Percentiles rank a stretch among this genome's conserved stretches.
Evolutionary conservation across 768 basidiomycete species (phyloP).

Genomic region (Pseudohyphozyma bogoriensis): DNA sequence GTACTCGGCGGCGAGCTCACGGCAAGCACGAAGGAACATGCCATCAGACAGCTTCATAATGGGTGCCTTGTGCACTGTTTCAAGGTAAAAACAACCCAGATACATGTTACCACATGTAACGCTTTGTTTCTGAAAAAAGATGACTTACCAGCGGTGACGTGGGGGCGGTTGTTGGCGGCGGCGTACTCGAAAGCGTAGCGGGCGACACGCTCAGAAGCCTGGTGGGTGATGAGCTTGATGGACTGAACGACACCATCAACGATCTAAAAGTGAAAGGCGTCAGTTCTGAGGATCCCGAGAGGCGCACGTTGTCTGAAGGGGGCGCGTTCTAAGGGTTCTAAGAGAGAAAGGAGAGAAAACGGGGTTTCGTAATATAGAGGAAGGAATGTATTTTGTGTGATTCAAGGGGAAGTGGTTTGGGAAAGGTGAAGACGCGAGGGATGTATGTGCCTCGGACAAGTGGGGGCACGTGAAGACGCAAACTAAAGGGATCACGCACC

Average conservation of each 20-base stretch:
- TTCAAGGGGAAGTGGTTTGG: not conserved
- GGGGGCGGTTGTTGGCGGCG: slow-evolving; percentile 76
- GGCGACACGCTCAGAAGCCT: slow-evolving; percentile 90
- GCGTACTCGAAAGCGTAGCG: slow-evolving; percentile 99
- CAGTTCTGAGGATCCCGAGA: not conserved
- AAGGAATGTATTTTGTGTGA: not conserved
- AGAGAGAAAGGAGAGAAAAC: not conserved
- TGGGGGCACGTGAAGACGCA: not conserved
- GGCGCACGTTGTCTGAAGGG: not conserved
- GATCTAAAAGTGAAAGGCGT: not conserved
- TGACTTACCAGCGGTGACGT: not conserved
- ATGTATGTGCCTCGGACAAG: no score
- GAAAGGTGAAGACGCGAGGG: not conserved
- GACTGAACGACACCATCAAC: slow-evolving; percentile 85
- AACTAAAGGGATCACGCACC: slow-evolving; percentile 27
- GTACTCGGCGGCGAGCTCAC: slow-evolving; percentile 92
- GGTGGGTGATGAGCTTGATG: slow-evolving; percentile 89
- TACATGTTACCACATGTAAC: slow-evolving; percentile 7
- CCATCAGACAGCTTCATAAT: slow-evolving; percentile 99
- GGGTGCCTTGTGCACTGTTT: slow-evolving; percentile 89
- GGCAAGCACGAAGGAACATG: slow-evolving; percentile 97
- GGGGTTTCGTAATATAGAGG: no score
- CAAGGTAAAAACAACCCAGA: not conserved
- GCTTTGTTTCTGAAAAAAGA: no score
- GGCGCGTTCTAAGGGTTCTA: not conserved